Evolutionary conservation across 495 filamentous ascomycete genomes (phyloP), one percentile per base, ranked within the genome.

Genomic region (Glonium stellatum): DNA sequence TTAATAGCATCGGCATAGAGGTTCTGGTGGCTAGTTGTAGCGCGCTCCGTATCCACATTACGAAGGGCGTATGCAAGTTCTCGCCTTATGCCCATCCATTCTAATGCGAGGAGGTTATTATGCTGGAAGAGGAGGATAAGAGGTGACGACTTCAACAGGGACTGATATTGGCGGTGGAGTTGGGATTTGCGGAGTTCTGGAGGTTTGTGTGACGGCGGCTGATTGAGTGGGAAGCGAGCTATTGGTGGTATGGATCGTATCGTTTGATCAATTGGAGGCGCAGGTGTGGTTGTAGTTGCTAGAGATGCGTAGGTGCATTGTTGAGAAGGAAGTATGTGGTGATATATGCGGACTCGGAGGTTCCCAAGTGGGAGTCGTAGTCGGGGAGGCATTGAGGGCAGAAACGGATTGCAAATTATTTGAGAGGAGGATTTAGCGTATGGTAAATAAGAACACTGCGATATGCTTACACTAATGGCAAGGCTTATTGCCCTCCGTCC

Each of bases 71-170:
- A 73, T 22, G 73, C 71, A 19, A 98, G 76, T 75, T 97, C 95
- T 56, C 93, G 85, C 55, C 93, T 81, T 58, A 98, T 82, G 12
- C 85, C 84, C 31, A 84, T 79, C 92, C 91, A 96, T 81, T 98
- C 93, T 42, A 79, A 77, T 4, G 91, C 84, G 54, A 86, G 87
- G 54, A 98, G 77, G 73, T 97, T 97, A 80, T 92, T 96, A 80
- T 97, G 93, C 75, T 97, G 92, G 80, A 98, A 92, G 67, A 97
- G 77, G 59, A 98, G 81, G 69, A 96, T 86, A 23, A 97, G 75
- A 48, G 93, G 91, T 18, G 88, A 85, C 39, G 91, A 91, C 46
- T 88, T 90, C 61, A 98, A 83, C 60, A 97, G 79, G 8, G 95
- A 95, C 59, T 92, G 92, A 77, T 98, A 98, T 72, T 87, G 82